Evolutionary conservation across 495 filamentous ascomycete species (phyloP).

Genomic region (Glutinoglossum americanum): DNA sequence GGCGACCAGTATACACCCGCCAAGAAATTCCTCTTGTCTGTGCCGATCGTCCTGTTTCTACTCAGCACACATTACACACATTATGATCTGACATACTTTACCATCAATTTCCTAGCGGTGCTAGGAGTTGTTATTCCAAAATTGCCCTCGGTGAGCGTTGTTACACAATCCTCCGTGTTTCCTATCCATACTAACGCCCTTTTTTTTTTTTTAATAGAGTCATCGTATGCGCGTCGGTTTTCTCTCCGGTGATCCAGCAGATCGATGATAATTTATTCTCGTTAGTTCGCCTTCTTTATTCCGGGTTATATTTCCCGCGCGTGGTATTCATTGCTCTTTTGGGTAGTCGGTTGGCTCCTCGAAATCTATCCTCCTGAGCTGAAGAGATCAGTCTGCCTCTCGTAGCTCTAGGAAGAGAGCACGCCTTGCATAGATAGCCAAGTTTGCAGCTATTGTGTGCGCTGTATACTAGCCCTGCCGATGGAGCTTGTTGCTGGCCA

Average conservation of each 20-base stretch:
- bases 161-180: background rate
- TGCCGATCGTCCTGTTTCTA: slow-evolving; percentile 84
- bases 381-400: background rate
- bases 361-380: background rate
- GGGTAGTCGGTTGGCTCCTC: background rate
- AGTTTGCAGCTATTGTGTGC: background rate
- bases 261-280: slow-evolving; percentile 12
- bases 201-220: slow-evolving; percentile 34
- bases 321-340: background rate
- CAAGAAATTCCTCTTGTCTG: slow-evolving; percentile 91
- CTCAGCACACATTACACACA: slow-evolving; percentile 97
- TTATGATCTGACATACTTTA: slow-evolving; percentile 90
- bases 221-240: slow-evolving; percentile 50
- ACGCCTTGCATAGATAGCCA: background rate
- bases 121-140: slow-evolving; percentile 88
- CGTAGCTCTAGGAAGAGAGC: background rate
- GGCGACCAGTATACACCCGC: slow-evolving; percentile 95
- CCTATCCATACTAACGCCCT: background rate
- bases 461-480: background rate
- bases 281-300: background rate
- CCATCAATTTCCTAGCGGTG: slow-evolving; percentile 84
- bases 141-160: slow-evolving; percentile 59
- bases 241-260: slow-evolving; percentile 38
- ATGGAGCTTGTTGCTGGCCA: background rate
- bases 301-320: background rate